These are phyloP conservation scores for Zopfia rhizophila DNA, from an alignment of 2,329 filamentous ascomycete genomes.

Conservation along the genomic window DNA sequence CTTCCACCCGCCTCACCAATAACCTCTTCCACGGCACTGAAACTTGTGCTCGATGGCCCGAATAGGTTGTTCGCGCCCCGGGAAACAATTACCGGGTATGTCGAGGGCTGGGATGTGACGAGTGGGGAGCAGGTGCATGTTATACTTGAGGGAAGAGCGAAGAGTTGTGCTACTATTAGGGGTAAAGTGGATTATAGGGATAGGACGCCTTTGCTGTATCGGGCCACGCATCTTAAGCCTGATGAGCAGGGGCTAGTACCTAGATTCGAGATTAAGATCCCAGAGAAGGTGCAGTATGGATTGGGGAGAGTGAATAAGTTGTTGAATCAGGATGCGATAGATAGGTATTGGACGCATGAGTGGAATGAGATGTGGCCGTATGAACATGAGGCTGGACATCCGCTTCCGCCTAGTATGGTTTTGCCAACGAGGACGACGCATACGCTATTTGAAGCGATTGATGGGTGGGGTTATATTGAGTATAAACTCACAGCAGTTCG, in stretches of 20 bases:
- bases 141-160: slow-evolving; percentile 23
- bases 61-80: slow-evolving; percentile 18
- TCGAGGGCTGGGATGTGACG: slow-evolving; percentile 18
- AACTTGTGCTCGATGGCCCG: slow-evolving; percentile 23
- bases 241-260: slow-evolving; percentile 3
- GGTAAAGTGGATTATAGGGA: slow-evolving; percentile 17
- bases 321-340: neutral
- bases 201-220: slow-evolving; percentile 19
- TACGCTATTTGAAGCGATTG: slow-evolving; percentile 2
- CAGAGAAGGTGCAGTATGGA: neutral
- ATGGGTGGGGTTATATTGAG: slow-evolving; percentile 10
- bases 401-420: slow-evolving; percentile 23
- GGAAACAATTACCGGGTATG: slow-evolving; percentile 24
- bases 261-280: slow-evolving; percentile 22
- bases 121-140: slow-evolving; percentile 18
- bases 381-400: slow-evolving; percentile 18
- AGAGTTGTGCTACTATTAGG: slow-evolving; percentile 11
- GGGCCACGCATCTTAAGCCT: slow-evolving; percentile 16
- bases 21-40: slow-evolving; percentile 9
- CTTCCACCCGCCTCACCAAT: neutral
- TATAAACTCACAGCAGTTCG: slow-evolving; percentile 26
- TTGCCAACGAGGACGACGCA: slow-evolving; percentile 8
- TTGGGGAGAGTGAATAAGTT: slow-evolving; percentile 10
- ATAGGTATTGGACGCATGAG: slow-evolving; percentile 18
- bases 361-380: slow-evolving; percentile 21